These are phyloP conservation scores for Fusarium nematophilum DNA, from an alignment of 2,329 filamentous ascomycete genomes.

Conservation along the genomic window DNA sequence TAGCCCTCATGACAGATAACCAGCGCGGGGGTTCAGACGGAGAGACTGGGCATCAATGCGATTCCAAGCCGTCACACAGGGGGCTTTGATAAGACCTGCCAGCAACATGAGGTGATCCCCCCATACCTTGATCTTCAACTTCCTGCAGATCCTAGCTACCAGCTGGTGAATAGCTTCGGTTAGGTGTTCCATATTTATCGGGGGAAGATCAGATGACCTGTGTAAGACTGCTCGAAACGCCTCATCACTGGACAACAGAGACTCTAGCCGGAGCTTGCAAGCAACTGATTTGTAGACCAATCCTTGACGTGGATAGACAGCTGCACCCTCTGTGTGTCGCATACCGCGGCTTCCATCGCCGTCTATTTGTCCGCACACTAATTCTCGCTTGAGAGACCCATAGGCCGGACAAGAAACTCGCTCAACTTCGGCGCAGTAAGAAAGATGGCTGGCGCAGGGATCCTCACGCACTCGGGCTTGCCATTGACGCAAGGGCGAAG, in stretches of 20 bases:
- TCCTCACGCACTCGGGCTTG: neutral
- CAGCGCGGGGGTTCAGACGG: neutral
- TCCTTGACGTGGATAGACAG: neutral
- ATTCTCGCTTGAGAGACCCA: neutral
- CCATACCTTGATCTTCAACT: constrained; percentile 4
- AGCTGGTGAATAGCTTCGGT: neutral
- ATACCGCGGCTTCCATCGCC: constrained; percentile 6
- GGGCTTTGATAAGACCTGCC: constrained; percentile 4
- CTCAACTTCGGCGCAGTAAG: neutral
- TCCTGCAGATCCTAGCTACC: constrained; percentile 1
- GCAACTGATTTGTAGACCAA: neutral
- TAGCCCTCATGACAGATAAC: constrained; percentile 10
- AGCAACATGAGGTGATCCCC: neutral
- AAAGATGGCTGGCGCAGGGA: neutral
- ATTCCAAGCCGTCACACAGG: constrained; percentile 15
- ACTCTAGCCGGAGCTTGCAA: neutral
- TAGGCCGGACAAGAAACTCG: neutral
- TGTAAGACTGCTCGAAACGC: neutral
- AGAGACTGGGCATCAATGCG: neutral
- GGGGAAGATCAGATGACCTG: constrained; percentile 30
- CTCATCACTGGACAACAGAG: constrained; percentile 1
- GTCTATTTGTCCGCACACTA: neutral
- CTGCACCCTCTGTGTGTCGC: neutral
- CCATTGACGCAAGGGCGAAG: neutral
- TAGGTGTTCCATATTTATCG: constrained; percentile 17